Percentiles rank a stretch among this genome's conserved stretches.
phyloP scores from a whole-genome alignment of 495 filamentous ascomycete species.

The Aspergillus asperescens region DNA sequence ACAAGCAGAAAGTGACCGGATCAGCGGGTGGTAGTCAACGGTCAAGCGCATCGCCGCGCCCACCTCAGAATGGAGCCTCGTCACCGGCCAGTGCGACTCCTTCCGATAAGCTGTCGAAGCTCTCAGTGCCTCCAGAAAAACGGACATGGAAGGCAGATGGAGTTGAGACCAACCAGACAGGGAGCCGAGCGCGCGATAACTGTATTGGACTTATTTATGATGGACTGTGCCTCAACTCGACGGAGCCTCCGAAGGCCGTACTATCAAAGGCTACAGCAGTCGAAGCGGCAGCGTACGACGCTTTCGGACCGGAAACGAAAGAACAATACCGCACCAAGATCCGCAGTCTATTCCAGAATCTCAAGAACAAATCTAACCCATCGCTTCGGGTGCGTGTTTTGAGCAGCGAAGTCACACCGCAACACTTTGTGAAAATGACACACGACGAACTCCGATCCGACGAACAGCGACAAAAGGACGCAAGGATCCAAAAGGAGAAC shows the following conservation, averaged over 20 bases:
- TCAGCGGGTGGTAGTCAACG: conserved; percentile 40
- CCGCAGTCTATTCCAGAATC: conserved; percentile 83
- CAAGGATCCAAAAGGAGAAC: conserved; percentile 75
- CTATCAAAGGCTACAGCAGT: conserved; percentile 64
- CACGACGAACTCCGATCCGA: conserved; percentile 74
- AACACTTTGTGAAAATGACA: conserved; percentile 67
- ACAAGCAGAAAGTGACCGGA: conserved; percentile 58
- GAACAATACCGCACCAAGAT: conserved; percentile 76
- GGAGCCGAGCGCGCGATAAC: conserved; percentile 65
- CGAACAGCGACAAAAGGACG: conserved; percentile 61
- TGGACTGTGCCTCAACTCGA: conserved; percentile 43
- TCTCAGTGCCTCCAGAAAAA: conserved; percentile 69
- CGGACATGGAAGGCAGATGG: conserved; percentile 75
- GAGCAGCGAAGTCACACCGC: conserved; percentile 61
- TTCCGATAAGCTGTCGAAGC: conserved; percentile 47
- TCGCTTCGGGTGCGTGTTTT: conserved; percentile 70
- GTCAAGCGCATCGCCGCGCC: conserved; percentile 38
- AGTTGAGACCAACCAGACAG: conserved; percentile 64
- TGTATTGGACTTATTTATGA: conserved; percentile 92
- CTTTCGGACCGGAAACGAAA: conserved; percentile 60
- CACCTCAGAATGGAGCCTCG: conserved; percentile 39
- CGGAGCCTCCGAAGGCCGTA: conserved; percentile 48
- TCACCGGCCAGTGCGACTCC: conserved; percentile 39
- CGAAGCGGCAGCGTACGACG: conserved; percentile 64
- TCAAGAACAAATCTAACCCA: conserved; percentile 85